phyloP scores from a whole-genome alignment of 345 rosid species.

The Carallia pectinifolia region DNA sequence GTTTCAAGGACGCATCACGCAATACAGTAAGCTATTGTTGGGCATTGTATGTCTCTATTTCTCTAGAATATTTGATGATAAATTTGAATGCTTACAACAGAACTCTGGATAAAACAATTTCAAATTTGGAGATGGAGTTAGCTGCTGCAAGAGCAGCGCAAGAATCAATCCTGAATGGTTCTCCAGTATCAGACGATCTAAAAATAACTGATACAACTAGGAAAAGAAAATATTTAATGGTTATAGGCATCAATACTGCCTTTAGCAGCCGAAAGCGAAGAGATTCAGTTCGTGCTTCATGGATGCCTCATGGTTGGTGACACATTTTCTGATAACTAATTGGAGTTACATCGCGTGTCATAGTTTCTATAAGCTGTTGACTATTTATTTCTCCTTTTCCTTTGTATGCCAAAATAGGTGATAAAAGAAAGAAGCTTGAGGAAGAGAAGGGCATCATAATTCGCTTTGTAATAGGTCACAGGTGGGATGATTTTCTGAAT shows the following conservation, averaged over 20 bases:
- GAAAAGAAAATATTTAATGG: constrained; percentile 80
- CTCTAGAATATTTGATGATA: constrained; percentile 13
- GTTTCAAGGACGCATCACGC: constrained; percentile 73
- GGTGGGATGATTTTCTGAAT: constrained; percentile 41
- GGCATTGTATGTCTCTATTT: background rate
- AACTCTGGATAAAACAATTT: constrained; percentile 74
- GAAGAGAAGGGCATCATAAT: constrained; percentile 95
- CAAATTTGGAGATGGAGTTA: constrained; percentile 75
- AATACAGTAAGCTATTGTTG: constrained; percentile 52
- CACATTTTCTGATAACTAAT: background rate
- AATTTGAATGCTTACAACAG: constrained; percentile 33
- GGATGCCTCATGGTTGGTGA: constrained; percentile 93
- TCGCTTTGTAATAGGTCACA: constrained; percentile 97
- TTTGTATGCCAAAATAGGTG: constrained; percentile 44
- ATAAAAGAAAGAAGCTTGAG: constrained; percentile 81
- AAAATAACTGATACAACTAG: constrained; percentile 42
- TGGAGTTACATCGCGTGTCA: background rate
- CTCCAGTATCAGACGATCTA: constrained; percentile 65
- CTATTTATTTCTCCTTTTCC: background rate
- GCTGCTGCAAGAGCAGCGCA: constrained; percentile 85
- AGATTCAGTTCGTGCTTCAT: constrained; percentile 90
- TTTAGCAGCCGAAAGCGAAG: constrained; percentile 95
- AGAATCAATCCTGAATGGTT: constrained; percentile 75
- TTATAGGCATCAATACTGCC: constrained; percentile 87
- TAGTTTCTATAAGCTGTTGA: background rate